Evolutionary conservation across 1,139 yeast species (phyloP), one percentile per base, ranked within the genome.

Genomic region (Hyphopichia khmerensis): DNA sequence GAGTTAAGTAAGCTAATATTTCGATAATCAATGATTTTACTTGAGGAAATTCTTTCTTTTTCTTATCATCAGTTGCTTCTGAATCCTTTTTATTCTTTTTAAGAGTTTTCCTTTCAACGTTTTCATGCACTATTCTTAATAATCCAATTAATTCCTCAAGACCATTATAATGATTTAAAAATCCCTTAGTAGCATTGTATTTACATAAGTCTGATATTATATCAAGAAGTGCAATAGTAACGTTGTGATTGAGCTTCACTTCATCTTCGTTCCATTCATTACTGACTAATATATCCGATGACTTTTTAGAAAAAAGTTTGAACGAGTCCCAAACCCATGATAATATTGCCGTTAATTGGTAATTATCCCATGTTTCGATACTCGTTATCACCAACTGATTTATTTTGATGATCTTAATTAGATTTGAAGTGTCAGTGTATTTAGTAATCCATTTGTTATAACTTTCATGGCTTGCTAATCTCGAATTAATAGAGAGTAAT

Each of bases 11-110:
- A 0, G 88, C 74, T 5, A 86, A 59, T 0, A 82, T 72, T 50
- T 85, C 91, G 24, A 86, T 74, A 10, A 84, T 63, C 15, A 83
- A 62, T 0, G 84, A 72, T 52, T 85, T 85, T 8, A 77, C 72
- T 40, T 78, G 77, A 0, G 90, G 88, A 48, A 83, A 84, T 21
- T 65, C 60, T 13, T 71, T 66, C 1, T 66, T 50, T 11, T 57
- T 16, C 8, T 61, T 11, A 56, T 52, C 29, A 46, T 11, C 33
- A 24, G 6, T 48, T 41, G 30, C 48, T n/a, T n/a, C n/a, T 36
- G 24, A n/a, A 49, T 34, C 15, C 19, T 37, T 18, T 36, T 39
- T 33, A 18, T 39, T 14, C 35, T 39, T 24, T 3, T 42, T 40
- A 41, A 51, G 35, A 45, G 50, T 5, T 55, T 50, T 69, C 60